Base-by-base conservation (phyloP, 1,284 basidiomycete genomes). In the Malassezia psittaci region DNA sequence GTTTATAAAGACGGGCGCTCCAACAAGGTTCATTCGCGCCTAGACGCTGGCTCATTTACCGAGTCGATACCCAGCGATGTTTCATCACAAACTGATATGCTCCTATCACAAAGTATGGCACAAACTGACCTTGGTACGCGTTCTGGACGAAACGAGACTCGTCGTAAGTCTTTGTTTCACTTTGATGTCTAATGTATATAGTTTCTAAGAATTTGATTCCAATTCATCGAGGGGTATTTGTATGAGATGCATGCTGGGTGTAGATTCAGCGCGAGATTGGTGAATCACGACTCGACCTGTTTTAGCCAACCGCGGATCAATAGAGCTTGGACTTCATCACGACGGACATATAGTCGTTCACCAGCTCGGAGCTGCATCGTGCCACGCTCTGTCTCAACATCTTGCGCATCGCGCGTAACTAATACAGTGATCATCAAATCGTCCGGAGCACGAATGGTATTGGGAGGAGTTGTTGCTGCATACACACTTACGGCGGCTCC, bases 231-330 rank as follows among this genome's bases (percentile, higher is more conserved):
- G 24, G 24, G 24, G 24, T 29, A 29, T 29, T 29, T 29, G 3
- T 29, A 4, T 4, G 7, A 29, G 24, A 3, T 29, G 7, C 24
- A 7, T 29, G 24, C 24, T 29, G 16, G 5, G 29, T 39, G 38
- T 8, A 4, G 24, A 29, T 7, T 29, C 38, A 39, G 38, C 38
- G 3, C 8, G 38, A n/a, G 38, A n/a, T 4, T 4, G 21, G 24
- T 29, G 3, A 4, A 29, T 29, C 24, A 53, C n/a, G 45, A 6
- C 15, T 67, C 64, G 1, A 79, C 76, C 57, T 79, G 77, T 76
- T 91, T 87, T 60, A 96, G 77, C 75, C 86, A 93, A 3, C 90
- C 90, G 69, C 90, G 87, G 1, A 91, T 83, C 65, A 96, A 87
- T 62, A 96, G 80, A 72, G 89, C 84, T 75, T 96, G 91, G 57